Conservation (phyloP, 495 filamentous ascomycete species). For the Aspergillus biplanus region DNA sequence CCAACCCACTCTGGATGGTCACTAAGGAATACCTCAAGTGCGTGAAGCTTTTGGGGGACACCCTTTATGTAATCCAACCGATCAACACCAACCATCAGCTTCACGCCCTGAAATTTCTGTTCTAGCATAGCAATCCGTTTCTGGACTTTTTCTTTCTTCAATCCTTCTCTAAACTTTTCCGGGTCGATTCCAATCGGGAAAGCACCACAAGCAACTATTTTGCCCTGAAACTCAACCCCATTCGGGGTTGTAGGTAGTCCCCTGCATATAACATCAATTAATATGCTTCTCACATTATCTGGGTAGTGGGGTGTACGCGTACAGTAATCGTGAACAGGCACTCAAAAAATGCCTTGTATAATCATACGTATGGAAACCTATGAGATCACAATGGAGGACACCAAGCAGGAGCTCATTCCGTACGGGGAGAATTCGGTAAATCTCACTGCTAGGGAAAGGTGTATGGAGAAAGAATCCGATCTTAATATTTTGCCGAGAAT, state of each 20-base stretch:
- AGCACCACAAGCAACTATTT: constrained; percentile 82
- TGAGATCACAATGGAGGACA: constrained; percentile 86
- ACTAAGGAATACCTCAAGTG: constrained; percentile 92
- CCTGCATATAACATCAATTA: constrained; percentile 41
- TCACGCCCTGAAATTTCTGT: constrained; percentile 92
- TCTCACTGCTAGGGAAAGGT: constrained; percentile 95
- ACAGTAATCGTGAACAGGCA: constrained; percentile 88
- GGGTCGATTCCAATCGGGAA: constrained; percentile 98
- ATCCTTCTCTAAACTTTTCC: constrained; percentile 86
- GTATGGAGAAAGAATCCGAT: constrained; percentile 98
- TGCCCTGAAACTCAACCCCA: constrained; percentile 83
- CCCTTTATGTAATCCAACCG: constrained; percentile 98
- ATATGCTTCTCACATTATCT: neutral
- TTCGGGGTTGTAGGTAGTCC: constrained; percentile 82
- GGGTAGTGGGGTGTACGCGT: constrained; percentile 36
- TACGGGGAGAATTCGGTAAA: constrained; percentile 93
- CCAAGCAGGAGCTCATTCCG: constrained; percentile 84
- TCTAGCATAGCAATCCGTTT: constrained; percentile 83
- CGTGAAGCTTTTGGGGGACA: constrained; percentile 94
- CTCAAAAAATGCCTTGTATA: constrained; percentile 95
- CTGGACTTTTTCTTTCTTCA: constrained; percentile 83
- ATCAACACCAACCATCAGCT: constrained; percentile 95
- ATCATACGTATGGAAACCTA: constrained; percentile 97
- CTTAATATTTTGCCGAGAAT: constrained; percentile 80
- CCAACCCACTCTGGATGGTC: constrained; percentile 98